Base-by-base conservation (phyloP, 2,329 filamentous ascomycete species). In the Ambrosiella xylebori region DNA sequence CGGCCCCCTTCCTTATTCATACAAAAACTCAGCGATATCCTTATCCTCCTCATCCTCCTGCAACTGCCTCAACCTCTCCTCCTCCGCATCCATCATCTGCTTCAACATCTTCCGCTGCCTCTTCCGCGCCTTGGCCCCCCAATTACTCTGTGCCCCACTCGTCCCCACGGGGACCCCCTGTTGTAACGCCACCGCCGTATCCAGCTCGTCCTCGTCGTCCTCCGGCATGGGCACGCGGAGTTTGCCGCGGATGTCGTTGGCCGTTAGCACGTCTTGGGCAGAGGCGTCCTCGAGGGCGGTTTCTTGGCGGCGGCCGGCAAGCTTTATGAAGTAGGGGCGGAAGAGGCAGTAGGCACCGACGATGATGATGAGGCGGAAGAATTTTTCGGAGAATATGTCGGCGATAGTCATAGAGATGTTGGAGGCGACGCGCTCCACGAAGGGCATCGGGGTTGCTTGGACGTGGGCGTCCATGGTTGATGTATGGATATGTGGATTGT, bases 341-440 rank as follows among this genome's bases (percentile, higher is more conserved):
- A 88, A 65, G 56, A 93, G 76, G 62, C 82, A 67, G 72, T 91
- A 94, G 58, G 79, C 82, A 65, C 87, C 80, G 17, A 88, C 78
- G 61, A 88, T 78, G 63, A 81, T 76, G 63, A 88, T 70, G 59
- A 93, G 75, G 53, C 87, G 85, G 64, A 93, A 76, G 74, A 76
- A 81, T 47, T 76, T 71, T 63, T 79, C 70, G 9, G 68, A 65
- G 1, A 74, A 71, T 73, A 82, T 75, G 61, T 69, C 71, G 61
- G 70, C 68, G 62, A 83, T 73, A 27, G 75, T 72, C 38, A 70
- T 65, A 57, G 68, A 65, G 15, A 81, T 57, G 66, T 82, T 82
- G 68, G 69, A 75, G 57, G 54, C 51, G 12, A 55, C 52, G 9
- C 59, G 59, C 19, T 61, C 59, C 41, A 59, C 49, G 54, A 61